Evolutionary conservation across 371 early-diverging fungal species (phyloP).

Genomic region (Mortierella sp.): DNA sequence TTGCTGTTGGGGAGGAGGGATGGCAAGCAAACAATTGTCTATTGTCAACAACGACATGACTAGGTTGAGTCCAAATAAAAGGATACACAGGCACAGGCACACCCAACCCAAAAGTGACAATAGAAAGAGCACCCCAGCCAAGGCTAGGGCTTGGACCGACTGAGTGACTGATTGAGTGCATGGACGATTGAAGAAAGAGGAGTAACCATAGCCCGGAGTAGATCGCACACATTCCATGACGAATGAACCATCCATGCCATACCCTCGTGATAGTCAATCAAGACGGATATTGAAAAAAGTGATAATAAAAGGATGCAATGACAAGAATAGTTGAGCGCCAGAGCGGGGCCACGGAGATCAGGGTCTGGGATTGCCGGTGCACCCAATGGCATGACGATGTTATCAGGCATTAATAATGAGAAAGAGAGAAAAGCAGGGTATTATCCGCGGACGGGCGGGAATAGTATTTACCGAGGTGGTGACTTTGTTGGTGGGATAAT

Average conservation of each 20-base stretch:
- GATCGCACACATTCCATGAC: slow-evolving; percentile 14
- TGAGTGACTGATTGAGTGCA: not conserved
- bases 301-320: not conserved
- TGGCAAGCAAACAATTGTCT: not conserved
- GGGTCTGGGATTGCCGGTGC: not conserved
- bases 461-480: slow-evolving; percentile 59
- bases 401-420: not conserved
- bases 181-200: not conserved
- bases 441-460: slow-evolving; percentile 20
- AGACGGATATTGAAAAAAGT: slow-evolving; percentile 6
- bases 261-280: slow-evolving; percentile 4
- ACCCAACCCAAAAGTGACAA: not conserved
- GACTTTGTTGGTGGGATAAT: slow-evolving; percentile 54
- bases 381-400: not conserved
- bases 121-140: not conserved
- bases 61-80: not conserved
- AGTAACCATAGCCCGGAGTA: not conserved
- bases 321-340: slow-evolving; percentile 7
- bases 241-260: not conserved
- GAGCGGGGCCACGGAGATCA: slow-evolving; percentile 1
- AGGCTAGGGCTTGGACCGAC: not conserved
- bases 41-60: slow-evolving; percentile 5
- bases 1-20: not conserved
- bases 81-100: not conserved
- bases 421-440: not conserved